These are phyloP conservation scores for Gynochthodes officinalis DNA, from an alignment of 257 asterid genomes.

Conservation along the genomic window DNA sequence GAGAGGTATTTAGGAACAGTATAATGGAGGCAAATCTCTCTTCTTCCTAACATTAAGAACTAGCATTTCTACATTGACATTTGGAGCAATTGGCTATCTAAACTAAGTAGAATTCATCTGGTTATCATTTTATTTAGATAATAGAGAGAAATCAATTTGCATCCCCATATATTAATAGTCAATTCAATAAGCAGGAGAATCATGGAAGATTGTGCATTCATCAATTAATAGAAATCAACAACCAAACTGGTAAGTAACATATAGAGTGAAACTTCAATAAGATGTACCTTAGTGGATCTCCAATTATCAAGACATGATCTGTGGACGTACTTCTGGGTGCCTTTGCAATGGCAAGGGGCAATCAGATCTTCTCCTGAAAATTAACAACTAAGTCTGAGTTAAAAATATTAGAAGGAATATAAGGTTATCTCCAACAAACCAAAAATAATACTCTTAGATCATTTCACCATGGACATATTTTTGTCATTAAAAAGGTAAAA, in stretches of 20 bases:
- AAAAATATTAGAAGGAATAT: constrained; percentile 2
- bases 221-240: background rate
- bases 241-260: background rate
- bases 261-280: background rate
- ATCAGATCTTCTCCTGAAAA: constrained; percentile 87
- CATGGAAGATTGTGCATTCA: background rate
- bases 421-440: background rate
- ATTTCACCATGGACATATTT: background rate
- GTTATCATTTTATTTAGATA: background rate
- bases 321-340: constrained; percentile 97
- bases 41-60: background rate
- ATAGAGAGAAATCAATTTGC: background rate
- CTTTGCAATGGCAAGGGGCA: constrained; percentile 98
- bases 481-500: constrained; percentile 13
- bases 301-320: constrained; percentile 97
- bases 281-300: constrained; percentile 92
- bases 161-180: background rate
- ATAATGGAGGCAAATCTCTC: background rate
- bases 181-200: background rate
- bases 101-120: background rate
- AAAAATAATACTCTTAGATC: background rate
- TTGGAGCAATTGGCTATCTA: background rate
- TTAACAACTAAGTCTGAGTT: constrained; percentile 17
- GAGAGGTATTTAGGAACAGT: background rate
- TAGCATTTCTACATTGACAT: background rate